These are phyloP conservation scores for Naganishia kalamii DNA, from an alignment of 768 basidiomycete genomes.

Conservation along the genomic window DNA sequence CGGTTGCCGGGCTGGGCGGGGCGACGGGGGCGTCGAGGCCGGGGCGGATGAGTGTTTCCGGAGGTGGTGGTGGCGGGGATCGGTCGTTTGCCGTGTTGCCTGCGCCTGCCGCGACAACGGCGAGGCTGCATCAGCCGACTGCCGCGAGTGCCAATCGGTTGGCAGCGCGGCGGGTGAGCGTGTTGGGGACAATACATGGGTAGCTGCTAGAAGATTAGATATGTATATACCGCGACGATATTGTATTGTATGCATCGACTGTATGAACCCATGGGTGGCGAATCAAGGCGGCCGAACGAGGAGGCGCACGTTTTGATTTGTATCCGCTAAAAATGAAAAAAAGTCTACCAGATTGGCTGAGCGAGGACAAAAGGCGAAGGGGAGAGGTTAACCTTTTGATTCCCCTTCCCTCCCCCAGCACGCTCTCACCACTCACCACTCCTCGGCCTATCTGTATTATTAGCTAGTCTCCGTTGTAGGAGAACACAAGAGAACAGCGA, in stretches of 20 bases:
- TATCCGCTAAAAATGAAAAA: conserved; percentile 12
- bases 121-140: conserved; percentile 9
- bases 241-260: background rate
- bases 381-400: background rate
- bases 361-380: background rate
- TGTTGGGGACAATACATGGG: conserved; percentile 8
- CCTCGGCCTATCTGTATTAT: conserved; percentile 19
- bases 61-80: background rate
- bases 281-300: too few relatives aligned
- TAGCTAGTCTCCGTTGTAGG: conserved; percentile 19
- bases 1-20: background rate
- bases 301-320: conserved; percentile 9
- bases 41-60: conserved; percentile 1
- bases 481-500: background rate
- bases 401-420: background rate
- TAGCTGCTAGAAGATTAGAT: background rate
- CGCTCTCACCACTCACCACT: conserved; percentile 3
- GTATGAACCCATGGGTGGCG: background rate
- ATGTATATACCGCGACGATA: background rate
- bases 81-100: background rate
- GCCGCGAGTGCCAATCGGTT: conserved; percentile 1
- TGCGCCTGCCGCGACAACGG: background rate
- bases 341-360: conserved; percentile 12
- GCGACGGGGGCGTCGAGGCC: conserved; percentile 4
- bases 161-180: conserved; percentile 6